Conservation (phyloP, 2,329 filamentous ascomycete species). For the Penicillium sp. region DNA sequence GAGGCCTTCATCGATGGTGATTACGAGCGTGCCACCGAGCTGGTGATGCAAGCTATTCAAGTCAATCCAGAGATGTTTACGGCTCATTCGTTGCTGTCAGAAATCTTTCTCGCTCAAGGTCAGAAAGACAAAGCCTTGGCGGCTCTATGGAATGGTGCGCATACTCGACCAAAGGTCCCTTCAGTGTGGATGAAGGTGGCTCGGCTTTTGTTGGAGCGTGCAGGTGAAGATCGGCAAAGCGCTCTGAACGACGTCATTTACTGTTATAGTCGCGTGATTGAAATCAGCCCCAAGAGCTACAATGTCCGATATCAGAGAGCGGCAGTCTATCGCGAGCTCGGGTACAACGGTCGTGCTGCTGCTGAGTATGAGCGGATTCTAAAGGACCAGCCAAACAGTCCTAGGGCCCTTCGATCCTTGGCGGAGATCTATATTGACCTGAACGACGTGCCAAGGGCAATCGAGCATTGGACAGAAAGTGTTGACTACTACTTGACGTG, state of each 20-base stretch:
- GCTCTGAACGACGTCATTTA: constrained; percentile 51
- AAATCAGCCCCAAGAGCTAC: constrained; percentile 51
- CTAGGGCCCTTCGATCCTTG: constrained; percentile 54
- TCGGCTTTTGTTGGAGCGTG: constrained; percentile 51
- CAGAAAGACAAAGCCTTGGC: constrained; percentile 56
- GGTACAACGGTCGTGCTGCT: constrained; percentile 47
- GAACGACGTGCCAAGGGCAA: constrained; percentile 48
- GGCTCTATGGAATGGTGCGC: constrained; percentile 58
- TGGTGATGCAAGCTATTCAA: constrained; percentile 50
- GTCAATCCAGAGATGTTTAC: constrained; percentile 62
- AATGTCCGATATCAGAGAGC: constrained; percentile 56
- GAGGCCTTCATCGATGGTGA: constrained; percentile 50
- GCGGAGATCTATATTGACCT: constrained; percentile 57
- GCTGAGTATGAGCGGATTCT: constrained; percentile 56
- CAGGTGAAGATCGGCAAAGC: constrained; percentile 44
- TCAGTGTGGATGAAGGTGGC: constrained; percentile 59
- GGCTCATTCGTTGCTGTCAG: constrained; percentile 59
- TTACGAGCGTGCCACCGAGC: constrained; percentile 44
- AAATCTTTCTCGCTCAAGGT: constrained; percentile 57
- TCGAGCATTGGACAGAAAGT: constrained; percentile 52
- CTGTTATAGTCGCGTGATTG: constrained; percentile 55
- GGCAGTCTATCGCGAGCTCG: constrained; percentile 53
- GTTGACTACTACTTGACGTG: constrained; percentile 50
- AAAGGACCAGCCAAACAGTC: constrained; percentile 53
- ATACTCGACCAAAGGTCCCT: constrained; percentile 54